A percentile compares a stretch with the other conserved stretches of the same genome.
Evolutionary conservation across 164 flowering plant species (phyloP).

Genomic region (Sextonia rubra): DNA sequence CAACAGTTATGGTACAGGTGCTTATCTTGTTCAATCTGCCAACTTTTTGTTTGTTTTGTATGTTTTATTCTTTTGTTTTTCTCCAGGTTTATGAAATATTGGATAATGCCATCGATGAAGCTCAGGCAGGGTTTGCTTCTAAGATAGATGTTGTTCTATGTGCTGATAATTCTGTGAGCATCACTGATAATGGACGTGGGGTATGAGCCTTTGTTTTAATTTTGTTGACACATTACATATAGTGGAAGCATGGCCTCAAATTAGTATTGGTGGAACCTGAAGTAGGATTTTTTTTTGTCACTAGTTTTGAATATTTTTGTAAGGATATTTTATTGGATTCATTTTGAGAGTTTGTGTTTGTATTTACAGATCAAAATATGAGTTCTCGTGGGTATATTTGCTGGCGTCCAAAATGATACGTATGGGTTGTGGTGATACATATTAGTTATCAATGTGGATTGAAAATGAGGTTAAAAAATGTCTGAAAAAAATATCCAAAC

Average conservation of each 20-base stretch:
- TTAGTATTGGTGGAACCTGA: slow-evolving; percentile 1
- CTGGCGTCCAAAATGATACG: too few species aligned
- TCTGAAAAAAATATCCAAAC: too few species aligned
- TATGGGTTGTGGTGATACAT: too few species aligned
- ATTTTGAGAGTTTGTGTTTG: neutral
- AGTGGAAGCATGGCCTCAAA: neutral
- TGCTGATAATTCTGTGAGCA: slow-evolving; percentile 85
- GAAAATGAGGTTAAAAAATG: too few species aligned
- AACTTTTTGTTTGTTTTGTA: neutral
- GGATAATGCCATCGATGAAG: slow-evolving; percentile 97
- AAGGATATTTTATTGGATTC: neutral
- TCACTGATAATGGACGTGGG: slow-evolving; percentile 97
- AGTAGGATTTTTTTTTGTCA: neutral
- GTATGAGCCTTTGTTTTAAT: slow-evolving; percentile 34
- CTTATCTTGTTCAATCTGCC: too few species aligned
- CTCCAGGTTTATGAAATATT: slow-evolving; percentile 90
- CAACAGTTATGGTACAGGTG: neutral
- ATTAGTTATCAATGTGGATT: too few species aligned
- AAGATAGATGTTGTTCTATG: slow-evolving; percentile 59
- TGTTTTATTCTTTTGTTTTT: neutral
- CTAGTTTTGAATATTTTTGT: neutral
- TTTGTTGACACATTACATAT: neutral
- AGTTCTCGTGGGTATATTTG: too few species aligned
- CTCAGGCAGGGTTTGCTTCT: slow-evolving; percentile 94
- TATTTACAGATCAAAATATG: too few species aligned